Base-by-base conservation (phyloP, 2,329 filamentous ascomycete species). In the Coleophoma crateriformis region DNA sequence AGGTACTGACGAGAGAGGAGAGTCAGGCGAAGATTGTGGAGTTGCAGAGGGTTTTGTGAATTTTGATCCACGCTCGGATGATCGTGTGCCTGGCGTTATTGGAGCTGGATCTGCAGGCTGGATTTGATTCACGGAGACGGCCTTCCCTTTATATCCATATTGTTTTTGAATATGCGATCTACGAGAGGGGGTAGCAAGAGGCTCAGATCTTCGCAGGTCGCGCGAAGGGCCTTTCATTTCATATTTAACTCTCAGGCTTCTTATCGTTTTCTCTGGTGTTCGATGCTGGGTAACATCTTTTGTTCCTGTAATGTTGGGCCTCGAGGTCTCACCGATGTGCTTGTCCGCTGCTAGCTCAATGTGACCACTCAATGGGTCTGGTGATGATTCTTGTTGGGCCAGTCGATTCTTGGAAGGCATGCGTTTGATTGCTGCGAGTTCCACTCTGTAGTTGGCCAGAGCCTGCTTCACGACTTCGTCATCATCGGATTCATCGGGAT, bases 21-120 rank as follows among this genome's bases (percentile, higher is more conserved):
- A 27, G 8, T 27, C 27, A 10, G 27, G 27, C 27, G 27, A 44
- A 6, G 41, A 44, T 22, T 44, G 12, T 13, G 41, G 19, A 3
- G 20, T 44, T 11, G 22, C 41, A 15, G 20, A 44, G 4, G 27
- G 12, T 20, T 44, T 44, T 11, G 6, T 14, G 27, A 44, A 33
- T 32, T 20, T 46, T 4, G 56, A 61, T 39, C 57, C 53, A 2
- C 57, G 51, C 38, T 57, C 61, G 2, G 59, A 61, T 11, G 51
- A 33, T 37, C 55, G 45, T 15, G 52, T 52, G 11, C 53, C 8
- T 19, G 19, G 34, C 22, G 15, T 37, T 27, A 10, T 39, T 12
- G 15, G 48, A n/a, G 7, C 19, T 14, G 35, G 27, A 27, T 27
- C 27, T 27, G 8, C 27, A 20, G 27, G 32, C 37, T 45, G 41